These are phyloP conservation scores for Podospora appendiculata DNA, from an alignment of 495 filamentous ascomycete genomes.

Conservation along the genomic window DNA sequence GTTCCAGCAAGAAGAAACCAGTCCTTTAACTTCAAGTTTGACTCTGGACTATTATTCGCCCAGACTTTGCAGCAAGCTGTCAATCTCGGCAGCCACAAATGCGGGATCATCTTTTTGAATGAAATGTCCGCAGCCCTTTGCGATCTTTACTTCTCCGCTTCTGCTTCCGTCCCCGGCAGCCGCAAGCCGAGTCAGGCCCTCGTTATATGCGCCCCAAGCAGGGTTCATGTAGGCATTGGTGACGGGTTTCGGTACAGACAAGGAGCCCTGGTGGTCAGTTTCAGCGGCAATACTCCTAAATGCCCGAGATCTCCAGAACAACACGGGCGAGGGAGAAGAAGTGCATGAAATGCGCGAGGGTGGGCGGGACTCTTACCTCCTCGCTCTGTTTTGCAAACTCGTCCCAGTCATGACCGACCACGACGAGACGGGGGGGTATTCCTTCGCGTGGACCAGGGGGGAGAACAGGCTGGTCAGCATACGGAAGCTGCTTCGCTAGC, in stretches of 20 bases:
- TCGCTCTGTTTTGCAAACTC: slow-evolving; percentile 47
- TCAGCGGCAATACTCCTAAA: neutral
- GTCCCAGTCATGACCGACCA: slow-evolving; percentile 56
- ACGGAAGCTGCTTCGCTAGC: slow-evolving; percentile 41
- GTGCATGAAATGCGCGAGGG: neutral
- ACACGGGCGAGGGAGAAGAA: neutral
- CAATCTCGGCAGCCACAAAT: slow-evolving; percentile 46
- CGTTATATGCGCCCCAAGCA: slow-evolving; percentile 50
- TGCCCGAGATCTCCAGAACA: neutral
- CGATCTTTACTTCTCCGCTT: slow-evolving; percentile 38
- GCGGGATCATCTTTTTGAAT: slow-evolving; percentile 53
- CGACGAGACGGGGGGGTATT: slow-evolving; percentile 37
- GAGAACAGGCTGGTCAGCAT: slow-evolving; percentile 39
- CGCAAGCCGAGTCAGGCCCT: slow-evolving; percentile 43
- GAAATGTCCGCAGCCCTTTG: slow-evolving; percentile 52
- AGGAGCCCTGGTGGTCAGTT: slow-evolving; percentile 12
- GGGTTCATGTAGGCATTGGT: slow-evolving; percentile 47
- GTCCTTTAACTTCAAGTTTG: no score
- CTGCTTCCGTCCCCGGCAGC: slow-evolving; percentile 11
- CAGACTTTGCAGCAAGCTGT: slow-evolving; percentile 23
- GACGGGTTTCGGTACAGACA: slow-evolving; percentile 31
- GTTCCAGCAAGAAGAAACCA: no score
- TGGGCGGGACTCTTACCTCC: slow-evolving; percentile 16
- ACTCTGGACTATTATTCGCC: neutral
- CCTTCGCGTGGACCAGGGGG: slow-evolving; percentile 22